A percentile compares a stretch with the other conserved stretches of the same genome.
phyloP scores from a whole-genome alignment of 345 rosid species.

The Citrus unshiu region DNA sequence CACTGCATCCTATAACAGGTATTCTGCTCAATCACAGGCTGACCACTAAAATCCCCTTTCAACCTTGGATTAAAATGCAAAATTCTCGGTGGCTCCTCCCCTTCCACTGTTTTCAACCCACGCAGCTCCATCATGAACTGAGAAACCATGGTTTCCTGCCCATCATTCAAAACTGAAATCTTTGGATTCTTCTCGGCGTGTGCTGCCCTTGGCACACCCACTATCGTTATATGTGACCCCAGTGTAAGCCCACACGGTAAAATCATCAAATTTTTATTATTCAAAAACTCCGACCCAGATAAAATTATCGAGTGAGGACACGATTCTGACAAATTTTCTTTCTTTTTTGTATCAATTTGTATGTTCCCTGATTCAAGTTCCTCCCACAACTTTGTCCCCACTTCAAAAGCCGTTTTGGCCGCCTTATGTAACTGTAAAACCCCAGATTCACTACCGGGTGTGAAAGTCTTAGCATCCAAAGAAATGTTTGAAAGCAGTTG shows the following conservation, averaged over 20 bases:
- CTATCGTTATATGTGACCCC: conserved; percentile 85
- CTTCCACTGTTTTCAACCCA: conserved; percentile 82
- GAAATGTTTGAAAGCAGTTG: conserved; percentile 48
- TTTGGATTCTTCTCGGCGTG: conserved; percentile 56
- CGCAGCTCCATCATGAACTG: conserved; percentile 88
- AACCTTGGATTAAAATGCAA: conserved; percentile 89
- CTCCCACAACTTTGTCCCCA: conserved; percentile 70
- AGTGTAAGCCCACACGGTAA: conserved; percentile 85
- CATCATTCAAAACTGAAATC: conserved; percentile 47
- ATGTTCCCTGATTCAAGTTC: conserved; percentile 51
- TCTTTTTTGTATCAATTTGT: background rate
- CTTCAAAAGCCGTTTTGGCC: conserved; percentile 70
- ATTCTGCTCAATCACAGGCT: conserved; percentile 91
- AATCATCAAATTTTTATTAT: conserved; percentile 45
- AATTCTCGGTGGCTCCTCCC: conserved; percentile 95
- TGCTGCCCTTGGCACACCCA: conserved; percentile 71
- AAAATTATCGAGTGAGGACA: conserved; percentile 66
- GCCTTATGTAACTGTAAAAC: conserved; percentile 72
- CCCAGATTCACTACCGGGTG: conserved; percentile 50
- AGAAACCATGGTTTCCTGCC: conserved; percentile 54
- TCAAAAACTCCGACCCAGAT: conserved; percentile 56
- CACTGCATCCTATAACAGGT: conserved; percentile 96
- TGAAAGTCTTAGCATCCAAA: conserved; percentile 55
- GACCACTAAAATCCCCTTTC: conserved; percentile 84
- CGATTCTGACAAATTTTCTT: conserved; percentile 37